Percentiles rank a stretch among this genome's conserved stretches.
phyloP scores from a whole-genome alignment of 2,329 filamentous ascomycete genomes.

The Claviceps sp. region DNA sequence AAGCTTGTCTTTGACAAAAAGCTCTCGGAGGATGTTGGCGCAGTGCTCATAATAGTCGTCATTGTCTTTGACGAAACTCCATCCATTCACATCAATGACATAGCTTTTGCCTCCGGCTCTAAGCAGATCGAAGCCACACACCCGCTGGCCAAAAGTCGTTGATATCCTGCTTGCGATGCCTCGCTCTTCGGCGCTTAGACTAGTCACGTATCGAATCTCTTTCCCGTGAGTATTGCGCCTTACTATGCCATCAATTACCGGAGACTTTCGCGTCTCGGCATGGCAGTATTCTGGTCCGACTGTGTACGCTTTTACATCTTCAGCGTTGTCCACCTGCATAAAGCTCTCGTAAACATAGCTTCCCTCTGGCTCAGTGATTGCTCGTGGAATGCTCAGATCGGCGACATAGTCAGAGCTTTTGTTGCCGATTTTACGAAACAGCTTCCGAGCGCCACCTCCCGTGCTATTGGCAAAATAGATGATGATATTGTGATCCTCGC shows the following conservation, averaged over 20 bases:
- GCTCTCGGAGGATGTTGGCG: constrained; percentile 70
- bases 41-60: constrained; percentile 95
- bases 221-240: constrained; percentile 95
- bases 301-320: constrained; percentile 97
- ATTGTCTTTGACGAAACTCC: constrained; percentile 99
- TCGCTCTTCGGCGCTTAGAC: constrained; percentile 65
- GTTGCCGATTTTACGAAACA: constrained; percentile 96
- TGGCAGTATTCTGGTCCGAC: constrained; percentile 89
- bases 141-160: constrained; percentile 79
- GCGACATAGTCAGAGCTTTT: constrained; percentile 93
- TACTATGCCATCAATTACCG: constrained; percentile 91
- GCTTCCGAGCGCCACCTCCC: constrained; percentile 76
- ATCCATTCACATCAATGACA: constrained; percentile 97
- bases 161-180: constrained; percentile 83
- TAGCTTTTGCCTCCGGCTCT: constrained; percentile 82
- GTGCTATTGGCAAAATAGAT: constrained; percentile 87
- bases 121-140: constrained; percentile 91
- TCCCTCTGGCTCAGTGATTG: constrained; percentile 63
- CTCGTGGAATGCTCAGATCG: constrained; percentile 61
- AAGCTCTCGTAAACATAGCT: constrained; percentile 98
- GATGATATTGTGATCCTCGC: constrained; percentile 96
- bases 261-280: constrained; percentile 92
- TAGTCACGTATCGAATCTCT: constrained; percentile 89
- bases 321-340: constrained; percentile 87
- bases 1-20: constrained; percentile 71